Percentiles rank a stretch among this genome's conserved stretches.
Conservation (phyloP, 192 early-diverging fungal species). For the Linnemannia schmuckeri region DNA sequence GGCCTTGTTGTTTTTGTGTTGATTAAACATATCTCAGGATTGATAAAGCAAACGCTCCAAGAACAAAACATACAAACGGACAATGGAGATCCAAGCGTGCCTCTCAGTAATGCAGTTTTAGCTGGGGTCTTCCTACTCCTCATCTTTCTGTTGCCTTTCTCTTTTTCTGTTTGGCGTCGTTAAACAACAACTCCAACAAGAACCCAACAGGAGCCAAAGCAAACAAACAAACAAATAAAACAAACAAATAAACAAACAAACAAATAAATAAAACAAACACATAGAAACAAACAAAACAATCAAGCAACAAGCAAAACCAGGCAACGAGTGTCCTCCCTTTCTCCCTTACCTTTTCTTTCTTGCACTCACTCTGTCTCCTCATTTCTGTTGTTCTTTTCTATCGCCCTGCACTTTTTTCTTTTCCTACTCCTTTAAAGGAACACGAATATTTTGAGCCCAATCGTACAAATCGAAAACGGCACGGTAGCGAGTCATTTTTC, state of each 20-base stretch:
- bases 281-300: too few relatives aligned
- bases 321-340: not conserved
- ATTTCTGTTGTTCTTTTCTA: not conserved
- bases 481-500: not conserved
- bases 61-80: conserved; percentile 1
- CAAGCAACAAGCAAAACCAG: not conserved
- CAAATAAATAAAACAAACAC: not conserved
- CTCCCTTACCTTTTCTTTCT: not conserved
- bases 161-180: not conserved
- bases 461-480: not conserved
- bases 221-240: not conserved
- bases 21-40: not conserved
- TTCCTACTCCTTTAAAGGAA: too few relatives aligned
- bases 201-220: not conserved
- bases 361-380: not conserved
- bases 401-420: too few relatives aligned
- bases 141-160: not conserved
- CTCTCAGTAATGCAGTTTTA: not conserved
- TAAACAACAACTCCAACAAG: not conserved
- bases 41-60: not conserved
- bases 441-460: too few relatives aligned
- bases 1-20: not conserved
- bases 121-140: not conserved
- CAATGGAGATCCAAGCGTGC: not conserved
- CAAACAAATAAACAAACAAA: not conserved